These are phyloP conservation scores for Phyllostachys edulis DNA, from an alignment of 176 grass and related monocot species.

Conservation along the genomic window DNA sequence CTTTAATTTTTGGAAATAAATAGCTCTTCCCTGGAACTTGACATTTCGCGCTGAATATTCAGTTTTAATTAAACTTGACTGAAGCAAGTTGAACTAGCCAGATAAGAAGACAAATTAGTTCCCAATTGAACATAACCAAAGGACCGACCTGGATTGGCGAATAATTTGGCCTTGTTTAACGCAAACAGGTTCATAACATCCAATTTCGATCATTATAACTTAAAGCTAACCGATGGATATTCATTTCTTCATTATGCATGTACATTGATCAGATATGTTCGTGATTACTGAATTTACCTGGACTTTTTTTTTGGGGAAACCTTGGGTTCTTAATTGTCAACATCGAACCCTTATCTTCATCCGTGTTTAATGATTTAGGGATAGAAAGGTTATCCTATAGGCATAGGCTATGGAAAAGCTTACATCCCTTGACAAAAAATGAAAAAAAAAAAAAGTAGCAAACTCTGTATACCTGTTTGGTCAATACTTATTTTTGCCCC, in stretches of 20 bases:
- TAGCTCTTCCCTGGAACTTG: background rate
- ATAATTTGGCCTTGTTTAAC: conserved; percentile 17
- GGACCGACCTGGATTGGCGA: background rate
- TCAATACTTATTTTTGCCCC: background rate
- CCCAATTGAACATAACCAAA: background rate
- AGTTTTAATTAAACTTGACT: background rate
- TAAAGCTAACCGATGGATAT: background rate
- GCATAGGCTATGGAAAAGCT: background rate
- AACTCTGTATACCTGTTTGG: background rate
- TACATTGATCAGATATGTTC: background rate
- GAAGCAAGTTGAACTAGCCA: background rate
- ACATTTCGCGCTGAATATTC: background rate
- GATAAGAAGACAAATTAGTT: background rate
- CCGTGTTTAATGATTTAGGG: background rate
- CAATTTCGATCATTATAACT: background rate
- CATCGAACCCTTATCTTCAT: background rate
- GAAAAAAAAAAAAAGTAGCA: background rate
- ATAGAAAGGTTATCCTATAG: background rate
- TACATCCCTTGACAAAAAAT: background rate
- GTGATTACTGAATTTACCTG: background rate
- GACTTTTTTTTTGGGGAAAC: background rate
- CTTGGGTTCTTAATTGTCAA: background rate
- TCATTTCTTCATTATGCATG: background rate
- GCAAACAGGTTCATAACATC: conserved; percentile 11
- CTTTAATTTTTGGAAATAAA: background rate